Evolutionary conservation across 2,329 filamentous ascomycete genomes (phyloP).

Genomic region (Chrysoporthe austroafricana): DNA sequence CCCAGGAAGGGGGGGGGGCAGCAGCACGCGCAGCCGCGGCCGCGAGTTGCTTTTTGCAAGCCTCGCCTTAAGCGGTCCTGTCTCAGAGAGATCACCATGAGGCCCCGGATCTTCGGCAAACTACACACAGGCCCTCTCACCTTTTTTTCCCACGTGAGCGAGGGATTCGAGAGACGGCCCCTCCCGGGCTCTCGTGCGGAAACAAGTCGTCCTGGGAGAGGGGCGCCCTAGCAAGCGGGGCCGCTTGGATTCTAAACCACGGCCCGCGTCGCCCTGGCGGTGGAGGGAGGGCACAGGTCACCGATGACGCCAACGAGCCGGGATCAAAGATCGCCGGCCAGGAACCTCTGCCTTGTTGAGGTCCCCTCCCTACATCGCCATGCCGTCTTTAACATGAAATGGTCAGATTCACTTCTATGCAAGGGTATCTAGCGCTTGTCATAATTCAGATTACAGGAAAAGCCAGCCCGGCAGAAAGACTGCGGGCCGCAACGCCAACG

Average conservation of each 20-base stretch:
- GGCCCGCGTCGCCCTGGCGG: neutral
- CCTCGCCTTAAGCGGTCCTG: too few relatives aligned
- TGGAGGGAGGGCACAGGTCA: neutral
- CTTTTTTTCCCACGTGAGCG: neutral
- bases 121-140: neutral
- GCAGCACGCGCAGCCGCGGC: too few relatives aligned
- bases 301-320: neutral
- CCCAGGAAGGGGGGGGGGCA: too few relatives aligned
- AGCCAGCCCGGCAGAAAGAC: too few relatives aligned
- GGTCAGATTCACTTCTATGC: neutral
- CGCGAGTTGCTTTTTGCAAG: too few relatives aligned
- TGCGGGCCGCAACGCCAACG: neutral
- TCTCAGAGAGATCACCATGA: too few relatives aligned
- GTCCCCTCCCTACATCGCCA: too few relatives aligned
- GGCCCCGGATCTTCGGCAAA: too few relatives aligned
- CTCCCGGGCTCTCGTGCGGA: neutral
- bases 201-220: neutral
- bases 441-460: neutral
- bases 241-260: neutral
- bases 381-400: neutral
- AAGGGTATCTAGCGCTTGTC: slow-evolving; percentile 5
- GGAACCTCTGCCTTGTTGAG: too few relatives aligned
- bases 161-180: too few relatives aligned
- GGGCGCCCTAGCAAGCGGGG: neutral
- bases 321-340: neutral